Conservation (phyloP, 345 rosid species). For the Boechera retrofracta region DNA sequence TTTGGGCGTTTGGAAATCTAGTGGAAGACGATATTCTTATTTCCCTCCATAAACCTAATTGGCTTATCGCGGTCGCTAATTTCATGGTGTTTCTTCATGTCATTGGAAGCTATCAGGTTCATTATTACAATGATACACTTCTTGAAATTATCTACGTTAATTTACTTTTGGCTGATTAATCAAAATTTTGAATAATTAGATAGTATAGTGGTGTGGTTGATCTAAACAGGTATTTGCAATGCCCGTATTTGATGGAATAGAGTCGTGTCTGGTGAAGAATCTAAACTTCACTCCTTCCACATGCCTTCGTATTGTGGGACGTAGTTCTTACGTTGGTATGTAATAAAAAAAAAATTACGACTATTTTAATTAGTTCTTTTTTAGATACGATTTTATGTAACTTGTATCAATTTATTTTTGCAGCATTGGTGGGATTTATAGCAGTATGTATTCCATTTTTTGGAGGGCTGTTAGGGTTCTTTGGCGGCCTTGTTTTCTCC, state of each 20-base stretch:
- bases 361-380: no score
- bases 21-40: constrained; percentile 54
- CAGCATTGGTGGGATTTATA: no score
- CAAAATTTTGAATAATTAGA: not conserved
- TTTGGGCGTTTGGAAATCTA: constrained; percentile 47
- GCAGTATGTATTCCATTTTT: no score
- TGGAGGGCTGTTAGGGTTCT: no score
- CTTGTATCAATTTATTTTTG: no score
- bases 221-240: constrained; percentile 45
- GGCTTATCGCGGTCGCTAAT: constrained; percentile 48
- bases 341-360: not conserved
- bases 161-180: not conserved
- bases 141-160: not conserved
- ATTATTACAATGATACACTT: not conserved
- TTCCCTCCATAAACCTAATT: constrained; percentile 43
- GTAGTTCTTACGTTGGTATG: constrained; percentile 21
- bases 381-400: no score
- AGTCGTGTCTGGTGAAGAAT: constrained; percentile 43
- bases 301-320: constrained; percentile 43
- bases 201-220: not conserved
- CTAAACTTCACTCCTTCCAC: constrained; percentile 41
- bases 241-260: constrained; percentile 15
- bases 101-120: constrained; percentile 57
- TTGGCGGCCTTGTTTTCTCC: no score
- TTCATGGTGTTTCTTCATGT: constrained; percentile 53